A percentile compares a stretch with the other conserved stretches of the same genome.
These are phyloP conservation scores for Mycena amicta DNA, from an alignment of 768 basidiomycete genomes.

Conservation along the genomic window DNA sequence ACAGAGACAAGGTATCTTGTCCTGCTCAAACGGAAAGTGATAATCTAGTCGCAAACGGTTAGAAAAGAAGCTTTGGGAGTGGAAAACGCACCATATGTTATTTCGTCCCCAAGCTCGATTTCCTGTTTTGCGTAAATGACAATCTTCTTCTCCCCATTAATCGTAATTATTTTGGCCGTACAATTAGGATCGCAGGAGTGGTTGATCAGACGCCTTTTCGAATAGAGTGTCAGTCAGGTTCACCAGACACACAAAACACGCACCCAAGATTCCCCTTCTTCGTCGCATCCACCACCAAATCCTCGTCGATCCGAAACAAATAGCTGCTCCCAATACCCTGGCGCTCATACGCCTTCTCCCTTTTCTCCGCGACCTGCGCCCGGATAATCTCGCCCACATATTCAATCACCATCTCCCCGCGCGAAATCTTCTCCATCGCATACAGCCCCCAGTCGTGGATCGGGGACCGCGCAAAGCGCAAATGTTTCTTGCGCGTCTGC, in stretches of 20 bases:
- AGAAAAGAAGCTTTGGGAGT: neutral
- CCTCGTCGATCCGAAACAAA: slow-evolving; percentile 96
- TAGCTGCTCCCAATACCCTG: slow-evolving; percentile 98
- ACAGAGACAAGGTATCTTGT: slow-evolving; percentile 93
- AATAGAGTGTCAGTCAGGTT: slow-evolving; percentile 11
- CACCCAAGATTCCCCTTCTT: slow-evolving; percentile 99
- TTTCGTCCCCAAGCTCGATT: slow-evolving; percentile 96
- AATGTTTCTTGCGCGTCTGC: slow-evolving; percentile 95
- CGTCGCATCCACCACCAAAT: slow-evolving; percentile 97
- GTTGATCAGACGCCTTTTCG: slow-evolving; percentile 87
- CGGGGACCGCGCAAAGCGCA: slow-evolving; percentile 91
- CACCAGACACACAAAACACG: slow-evolving; percentile 35
- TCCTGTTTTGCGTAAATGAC: slow-evolving; percentile 98
- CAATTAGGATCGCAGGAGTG: slow-evolving; percentile 97
- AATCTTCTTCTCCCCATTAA: slow-evolving; percentile 94
- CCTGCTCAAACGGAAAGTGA: slow-evolving; percentile 98
- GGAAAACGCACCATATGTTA: slow-evolving; percentile 84
- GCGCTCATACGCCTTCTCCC: slow-evolving; percentile 95
- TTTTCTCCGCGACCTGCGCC: slow-evolving; percentile 92
- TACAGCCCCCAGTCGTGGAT: slow-evolving; percentile 99
- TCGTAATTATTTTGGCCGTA: slow-evolving; percentile 88
- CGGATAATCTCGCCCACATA: slow-evolving; percentile 98
- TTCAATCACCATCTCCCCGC: slow-evolving; percentile 99
- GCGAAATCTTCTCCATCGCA: slow-evolving; percentile 92
- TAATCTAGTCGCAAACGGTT: slow-evolving; percentile 63